A percentile compares a stretch with the other conserved stretches of the same genome.
These are phyloP conservation scores for Retiboletus fuscus DNA, from an alignment of 1,284 basidiomycete genomes.

Conservation along the genomic window DNA sequence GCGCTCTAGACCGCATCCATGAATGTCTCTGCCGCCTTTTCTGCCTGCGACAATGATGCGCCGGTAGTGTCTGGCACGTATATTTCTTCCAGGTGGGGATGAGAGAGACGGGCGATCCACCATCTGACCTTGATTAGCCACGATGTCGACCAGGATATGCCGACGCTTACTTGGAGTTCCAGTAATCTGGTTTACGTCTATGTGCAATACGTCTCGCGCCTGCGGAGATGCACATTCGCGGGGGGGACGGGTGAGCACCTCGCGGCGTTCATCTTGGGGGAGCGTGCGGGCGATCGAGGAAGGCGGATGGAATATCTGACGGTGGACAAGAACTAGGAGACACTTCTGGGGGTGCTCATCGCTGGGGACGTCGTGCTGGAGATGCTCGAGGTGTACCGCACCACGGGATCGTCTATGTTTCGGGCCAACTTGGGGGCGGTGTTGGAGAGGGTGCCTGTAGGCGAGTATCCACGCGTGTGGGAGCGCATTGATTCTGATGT, in stretches of 20 bases:
- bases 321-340: slow-evolving; percentile 86
- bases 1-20: too few relatives aligned
- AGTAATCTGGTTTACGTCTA: too few relatives aligned
- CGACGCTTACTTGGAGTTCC: too few relatives aligned
- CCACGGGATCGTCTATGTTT: too few relatives aligned
- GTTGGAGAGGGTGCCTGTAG: slow-evolving; percentile 46
- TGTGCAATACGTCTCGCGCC: too few relatives aligned
- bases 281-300: slow-evolving; percentile 18
- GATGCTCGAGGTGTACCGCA: slow-evolving; percentile 74
- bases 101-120: slow-evolving; percentile 36
- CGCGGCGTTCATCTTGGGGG: slow-evolving; percentile 73
- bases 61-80: too few relatives aligned
- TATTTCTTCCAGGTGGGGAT: slow-evolving; percentile 37
- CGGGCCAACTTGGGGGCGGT: too few relatives aligned
- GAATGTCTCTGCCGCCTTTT: too few relatives aligned
- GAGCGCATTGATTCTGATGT: too few relatives aligned
- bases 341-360: slow-evolving; percentile 64
- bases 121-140: slow-evolving; percentile 27
- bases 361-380: slow-evolving; percentile 59
- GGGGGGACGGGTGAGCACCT: slow-evolving; percentile 73
- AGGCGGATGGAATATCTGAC: slow-evolving; percentile 73
- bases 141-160: slow-evolving; percentile 2
- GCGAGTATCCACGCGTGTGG: too few relatives aligned
- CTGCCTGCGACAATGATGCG: too few relatives aligned
- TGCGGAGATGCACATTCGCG: slow-evolving; percentile 37